Evolutionary conservation across 768 basidiomycete species (phyloP).

Genomic region (Russula virescens): DNA sequence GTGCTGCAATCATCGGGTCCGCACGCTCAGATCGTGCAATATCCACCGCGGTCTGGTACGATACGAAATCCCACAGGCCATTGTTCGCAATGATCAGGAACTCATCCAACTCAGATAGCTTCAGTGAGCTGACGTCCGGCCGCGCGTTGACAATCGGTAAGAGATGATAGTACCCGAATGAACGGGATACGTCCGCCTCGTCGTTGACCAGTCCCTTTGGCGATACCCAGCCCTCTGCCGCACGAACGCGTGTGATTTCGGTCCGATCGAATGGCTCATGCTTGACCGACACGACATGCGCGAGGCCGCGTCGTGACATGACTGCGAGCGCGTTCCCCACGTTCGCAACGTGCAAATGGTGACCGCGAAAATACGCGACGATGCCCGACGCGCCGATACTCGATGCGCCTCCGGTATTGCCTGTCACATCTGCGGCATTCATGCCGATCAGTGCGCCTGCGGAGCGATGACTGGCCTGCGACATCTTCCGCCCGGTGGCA

Average conservation of each 20-base stretch:
- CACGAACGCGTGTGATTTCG: constrained; percentile 83
- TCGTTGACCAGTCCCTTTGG: constrained; percentile 88
- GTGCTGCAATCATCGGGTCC: constrained; percentile 86
- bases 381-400: constrained; percentile 76
- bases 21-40: constrained; percentile 72
- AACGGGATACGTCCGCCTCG: constrained; percentile 84
- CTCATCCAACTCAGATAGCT: constrained; percentile 81
- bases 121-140: constrained; percentile 66
- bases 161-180: constrained; percentile 89
- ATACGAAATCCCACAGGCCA: constrained; percentile 90
- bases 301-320: constrained; percentile 69
- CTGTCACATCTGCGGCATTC: constrained; percentile 31
- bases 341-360: constrained; percentile 84
- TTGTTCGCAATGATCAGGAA: constrained; percentile 94
- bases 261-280: constrained; percentile 87
- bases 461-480: constrained; percentile 42
- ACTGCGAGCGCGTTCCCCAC: constrained; percentile 86
- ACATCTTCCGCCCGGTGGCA: constrained; percentile 55
- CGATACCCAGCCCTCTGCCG: constrained; percentile 92
- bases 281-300: constrained; percentile 64
- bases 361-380: constrained; percentile 76
- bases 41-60: constrained; percentile 93
- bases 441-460: constrained; percentile 29
- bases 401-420: constrained; percentile 40
- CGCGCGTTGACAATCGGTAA: constrained; percentile 87